These are phyloP conservation scores for Phytophthora niederhauseri DNA, from an alignment of 352 stramenopile species.

Conservation along the genomic window DNA sequence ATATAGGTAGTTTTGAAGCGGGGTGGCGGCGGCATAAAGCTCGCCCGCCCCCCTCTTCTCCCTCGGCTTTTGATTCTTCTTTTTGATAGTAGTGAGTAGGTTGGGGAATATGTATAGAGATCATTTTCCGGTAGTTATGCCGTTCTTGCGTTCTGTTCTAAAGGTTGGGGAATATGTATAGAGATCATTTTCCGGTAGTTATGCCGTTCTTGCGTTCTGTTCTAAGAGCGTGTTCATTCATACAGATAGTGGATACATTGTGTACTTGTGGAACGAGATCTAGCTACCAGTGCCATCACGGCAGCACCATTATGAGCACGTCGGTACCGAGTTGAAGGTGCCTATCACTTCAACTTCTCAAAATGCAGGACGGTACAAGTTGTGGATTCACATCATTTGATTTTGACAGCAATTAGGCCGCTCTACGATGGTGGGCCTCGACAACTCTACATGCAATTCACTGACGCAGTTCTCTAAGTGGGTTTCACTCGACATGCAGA, in stretches of 20 bases:
- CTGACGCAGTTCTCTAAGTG: slow-evolving; percentile 34
- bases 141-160: neutral
- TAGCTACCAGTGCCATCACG: too few relatives aligned
- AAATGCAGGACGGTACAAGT: too few relatives aligned
- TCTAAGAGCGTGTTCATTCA: too few relatives aligned
- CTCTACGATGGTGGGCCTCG: slow-evolving; percentile 8
- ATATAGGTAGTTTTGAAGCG: slow-evolving; percentile 28
- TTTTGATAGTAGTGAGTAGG: slow-evolving; percentile 44
- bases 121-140: neutral
- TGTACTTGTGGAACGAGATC: neutral
- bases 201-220: neutral
- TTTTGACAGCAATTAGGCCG: slow-evolving; percentile 5
- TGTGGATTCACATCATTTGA: slow-evolving; percentile 17
- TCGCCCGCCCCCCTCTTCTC: neutral
- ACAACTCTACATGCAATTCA: slow-evolving; percentile 24
- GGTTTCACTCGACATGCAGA: slow-evolving; percentile 35
- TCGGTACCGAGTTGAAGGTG: neutral
- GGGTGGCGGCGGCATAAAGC: slow-evolving; percentile 1
- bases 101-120: slow-evolving; percentile 44
- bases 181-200: slow-evolving; percentile 15
- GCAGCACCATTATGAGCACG: too few relatives aligned
- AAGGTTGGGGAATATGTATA: slow-evolving; percentile 42
- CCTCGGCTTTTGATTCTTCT: slow-evolving; percentile 26
- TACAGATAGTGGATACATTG: neutral
- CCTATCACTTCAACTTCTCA: too few relatives aligned